phyloP scores from a whole-genome alignment of 768 basidiomycete species.

The Pleurotus djamor region DNA sequence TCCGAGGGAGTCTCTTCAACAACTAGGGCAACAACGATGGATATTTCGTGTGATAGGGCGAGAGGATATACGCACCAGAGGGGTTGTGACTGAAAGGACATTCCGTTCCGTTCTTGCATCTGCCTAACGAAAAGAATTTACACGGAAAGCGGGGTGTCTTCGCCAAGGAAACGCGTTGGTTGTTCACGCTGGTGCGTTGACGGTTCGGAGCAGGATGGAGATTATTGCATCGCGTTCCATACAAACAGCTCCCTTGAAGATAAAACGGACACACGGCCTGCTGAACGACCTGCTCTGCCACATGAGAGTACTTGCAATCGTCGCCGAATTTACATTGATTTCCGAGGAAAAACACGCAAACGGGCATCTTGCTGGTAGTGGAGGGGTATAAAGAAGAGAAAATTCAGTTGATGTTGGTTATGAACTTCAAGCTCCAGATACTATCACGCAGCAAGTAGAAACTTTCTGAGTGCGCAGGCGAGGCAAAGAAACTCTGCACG shows the following conservation, averaged over 20 bases:
- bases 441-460: no score
- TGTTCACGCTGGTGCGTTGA: not conserved
- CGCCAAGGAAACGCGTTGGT: not conserved
- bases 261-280: conserved; percentile 1
- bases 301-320: conserved; percentile 17
- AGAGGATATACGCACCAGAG: not conserved
- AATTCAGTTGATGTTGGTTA: conserved; percentile 10
- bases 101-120: conserved; percentile 22
- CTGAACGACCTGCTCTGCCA: conserved; percentile 1
- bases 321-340: conserved; percentile 14
- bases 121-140: conserved; percentile 19
- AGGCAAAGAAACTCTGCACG: not conserved
- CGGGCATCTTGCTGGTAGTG: not conserved
- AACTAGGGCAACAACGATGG: not conserved
- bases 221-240: conserved; percentile 2
- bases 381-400: conserved; percentile 25
- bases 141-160: conserved; percentile 12
- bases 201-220: not conserved
- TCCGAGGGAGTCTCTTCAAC: no score
- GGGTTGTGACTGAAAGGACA: conserved; percentile 21
- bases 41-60: not conserved
- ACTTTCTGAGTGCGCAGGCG: no score
- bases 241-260: conserved; percentile 3
- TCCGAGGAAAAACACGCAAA: conserved; percentile 13
- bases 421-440: no score